These are phyloP conservation scores for carrot (Daucus carota) DNA, from an alignment of 129 eudicot species.

Conservation along the genomic window DH1_v3.0 NC_030387.2:828001-828500, in stretches of 20 bases:
- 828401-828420: background rate
- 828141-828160: background rate
- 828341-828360: background rate
- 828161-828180: background rate
- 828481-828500: background rate
- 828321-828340: too few relatives aligned
- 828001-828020: too few relatives aligned
- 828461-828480: background rate
- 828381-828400: background rate
- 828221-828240: background rate
- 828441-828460: background rate
- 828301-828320: too few relatives aligned
- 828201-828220: background rate
- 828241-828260: background rate
- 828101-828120: background rate
- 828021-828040: too few relatives aligned
- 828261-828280: background rate
- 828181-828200: background rate
- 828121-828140: background rate
- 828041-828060: too few relatives aligned
- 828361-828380: background rate
- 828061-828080: background rate
- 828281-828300: background rate
- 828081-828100: background rate
- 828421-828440: background rate